Evolutionary conservation across 2,329 filamentous ascomycete species (phyloP), one percentile per base, ranked within the genome.

Genomic region (Pseudogymnoascus sp.): DNA sequence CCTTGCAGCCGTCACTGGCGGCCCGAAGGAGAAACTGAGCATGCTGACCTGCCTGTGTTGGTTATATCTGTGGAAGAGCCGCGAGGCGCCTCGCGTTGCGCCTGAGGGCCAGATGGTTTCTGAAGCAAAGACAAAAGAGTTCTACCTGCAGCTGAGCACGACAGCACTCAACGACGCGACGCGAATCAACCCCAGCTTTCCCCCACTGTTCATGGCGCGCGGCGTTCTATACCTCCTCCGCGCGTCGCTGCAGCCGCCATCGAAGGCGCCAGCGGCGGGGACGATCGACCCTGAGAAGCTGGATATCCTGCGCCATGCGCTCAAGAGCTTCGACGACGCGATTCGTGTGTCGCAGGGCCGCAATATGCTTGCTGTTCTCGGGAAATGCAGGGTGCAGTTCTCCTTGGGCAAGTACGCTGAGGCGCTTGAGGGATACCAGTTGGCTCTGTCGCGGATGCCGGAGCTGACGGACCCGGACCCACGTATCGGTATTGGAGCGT

Each of bases 321-420:
- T 93, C 64, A 97, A 96, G 75, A 91, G 90, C 64, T 99, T 99
- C 71, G 94, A 99, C 66, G 93, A 97, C 73, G 91, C 93, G 2
- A 85, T 94, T 58, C 86, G 91, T 65, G 86, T 89, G 6, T 97
- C 93, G 0, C 83, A 88, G 61, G 87, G 88, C 28, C 89, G 88
- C 72, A 99, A 99, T 70, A 87, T 97, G 78, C 86, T 99, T 79
- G 94, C 94, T 0, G 79, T 91, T 35, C 83, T 99, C 78, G 95
- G 94, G 59, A 94, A 91, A 72, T 90, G 93, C 7, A 86, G 92
- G 67, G 89, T 90, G 18, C 79, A 90, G 59, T 99, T 91, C 73
- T 92, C 93, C 12, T 81, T 96, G 68, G 89, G 89, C 62, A 91
- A 91, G 73, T 96, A 89, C 69, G 81, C 86, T 0, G 91, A 97